Evolutionary conservation across 371 early-diverging fungal species (phyloP), one percentile per base, ranked within the genome.

Genomic region (Apophysomyces elegans): DNA sequence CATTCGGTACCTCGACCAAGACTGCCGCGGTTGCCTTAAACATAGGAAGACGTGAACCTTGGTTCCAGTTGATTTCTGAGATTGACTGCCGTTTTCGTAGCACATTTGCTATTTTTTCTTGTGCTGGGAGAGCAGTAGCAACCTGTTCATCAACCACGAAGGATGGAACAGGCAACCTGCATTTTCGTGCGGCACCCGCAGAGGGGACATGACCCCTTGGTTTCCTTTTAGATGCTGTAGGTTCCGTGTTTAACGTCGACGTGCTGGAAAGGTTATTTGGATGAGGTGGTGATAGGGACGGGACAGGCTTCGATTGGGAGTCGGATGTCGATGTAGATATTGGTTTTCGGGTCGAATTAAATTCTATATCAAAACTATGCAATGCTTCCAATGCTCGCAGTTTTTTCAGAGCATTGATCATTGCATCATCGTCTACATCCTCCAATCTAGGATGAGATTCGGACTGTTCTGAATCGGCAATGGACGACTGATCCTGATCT

Each of bases 31-130:
- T 66, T 43, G 68, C 62, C 21, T 70, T 75, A 13, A 80, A 58
- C 78, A 77, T 76, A 5, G 81, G 81, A 37, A 80, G 66, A 13
- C 78, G 74, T 39, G 76, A 80, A 5, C 81, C 81, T 62, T 80
- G 81, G 37, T 70, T 71, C 59, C 81, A 76, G 47, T 73, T 70
- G 1, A 66, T 57, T 13, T 74, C 75, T 7, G 78, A 61, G 37
- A 80, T 67, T 0, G 78, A 73, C 56, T 76, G 76, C 14, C 81
- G 67, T 46, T 78, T 80, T 21, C 68, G 74, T 5, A 71, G 65
- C 21, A 80, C 78, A 57, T 64, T 70, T 6, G 69, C 61, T 11
- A 79, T 74, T 38, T 74, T 74, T 58, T 76, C 79, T 44, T 73
- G 59, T 4, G 76, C 73, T 32, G 79, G 72, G 8, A 66, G 56